Base-by-base conservation (phyloP, 2,329 filamentous ascomycete genomes). In the Pyrenophora teres region DNA sequence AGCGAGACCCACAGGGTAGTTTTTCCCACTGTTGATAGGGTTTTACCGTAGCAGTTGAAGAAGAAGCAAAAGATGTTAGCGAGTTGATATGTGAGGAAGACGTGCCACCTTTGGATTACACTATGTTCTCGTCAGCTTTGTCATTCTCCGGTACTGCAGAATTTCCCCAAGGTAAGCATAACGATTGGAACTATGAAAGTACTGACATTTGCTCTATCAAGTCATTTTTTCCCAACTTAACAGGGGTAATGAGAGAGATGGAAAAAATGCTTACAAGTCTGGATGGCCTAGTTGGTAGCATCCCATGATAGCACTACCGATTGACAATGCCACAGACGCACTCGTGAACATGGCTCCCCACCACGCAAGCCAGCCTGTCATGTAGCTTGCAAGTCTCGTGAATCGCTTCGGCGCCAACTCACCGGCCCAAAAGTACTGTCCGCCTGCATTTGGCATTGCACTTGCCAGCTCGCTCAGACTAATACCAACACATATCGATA, bases 311-410 rank as follows among this genome's bases (percentile, higher is more conserved):
- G 76, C 80, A 57, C 74, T 74, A 4, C 76, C 80, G 44, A 81
- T 68, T 40, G 77, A 77, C 40, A 83, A 62, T 3, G 79, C 77
- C 15, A 82, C 78, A 67, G 78, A 80, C 15, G 81, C 80, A 57
- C 73, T 78, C 6, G 80, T 82, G 55, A 83, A 83, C 46, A 83
- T 77, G 18, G 76, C 74, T 13, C 80, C 81, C n/a, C 79, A 78
- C 75, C 80, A 83, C 2, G 79, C 79, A 51, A 82, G 76, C 74
- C 77, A 82, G 1, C 78, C 79, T 1, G 77, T 80, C 41, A 78
- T 46, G 48, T 80, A 81, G 10, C 76, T 77, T 5, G 74, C 71
- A 46, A 80, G 73, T 23, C 76, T 76, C 2, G 76, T 73, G 51
- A 73, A 80, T 50, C 68, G 74, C 56, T 68, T 76, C 2, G 78